phyloP scores from a whole-genome alignment of 73 alveolate genomes.

The Blepharisma japonicum region DNA sequence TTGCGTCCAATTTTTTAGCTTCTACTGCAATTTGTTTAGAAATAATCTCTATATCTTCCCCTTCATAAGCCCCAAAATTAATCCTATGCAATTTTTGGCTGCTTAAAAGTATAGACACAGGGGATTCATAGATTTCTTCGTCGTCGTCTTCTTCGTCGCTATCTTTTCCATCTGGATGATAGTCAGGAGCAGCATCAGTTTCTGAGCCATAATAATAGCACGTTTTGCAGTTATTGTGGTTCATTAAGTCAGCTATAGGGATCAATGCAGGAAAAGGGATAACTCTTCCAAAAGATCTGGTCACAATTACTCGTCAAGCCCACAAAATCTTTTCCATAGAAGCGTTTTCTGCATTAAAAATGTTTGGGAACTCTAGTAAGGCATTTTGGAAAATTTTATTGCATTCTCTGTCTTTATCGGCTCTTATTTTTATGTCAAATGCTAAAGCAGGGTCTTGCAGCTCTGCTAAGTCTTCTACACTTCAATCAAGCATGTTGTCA shows the following conservation, averaged over 20 bases:
- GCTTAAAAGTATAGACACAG: neutral
- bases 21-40: neutral
- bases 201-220: neutral
- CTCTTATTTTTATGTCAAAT: neutral
- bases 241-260: conserved; percentile 30
- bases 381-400: neutral
- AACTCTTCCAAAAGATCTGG: conserved; percentile 24
- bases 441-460: conserved; percentile 19
- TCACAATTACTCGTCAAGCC: neutral
- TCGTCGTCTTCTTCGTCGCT: conserved; percentile 16
- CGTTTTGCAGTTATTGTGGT: conserved; percentile 16
- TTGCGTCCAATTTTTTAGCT: neutral
- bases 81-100: neutral
- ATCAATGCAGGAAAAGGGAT: conserved; percentile 22
- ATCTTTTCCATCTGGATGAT: neutral
- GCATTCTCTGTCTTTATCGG: neutral
- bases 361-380: neutral
- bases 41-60: neutral
- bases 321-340: neutral
- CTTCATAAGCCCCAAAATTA: neutral
- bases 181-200: neutral
- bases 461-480: neutral
- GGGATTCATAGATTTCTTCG: neutral
- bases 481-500: conserved; percentile 4
- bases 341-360: neutral